These are phyloP conservation scores for Polymyxa betae DNA, from an alignment of 208 protist species.

Conservation along the genomic window DNA sequence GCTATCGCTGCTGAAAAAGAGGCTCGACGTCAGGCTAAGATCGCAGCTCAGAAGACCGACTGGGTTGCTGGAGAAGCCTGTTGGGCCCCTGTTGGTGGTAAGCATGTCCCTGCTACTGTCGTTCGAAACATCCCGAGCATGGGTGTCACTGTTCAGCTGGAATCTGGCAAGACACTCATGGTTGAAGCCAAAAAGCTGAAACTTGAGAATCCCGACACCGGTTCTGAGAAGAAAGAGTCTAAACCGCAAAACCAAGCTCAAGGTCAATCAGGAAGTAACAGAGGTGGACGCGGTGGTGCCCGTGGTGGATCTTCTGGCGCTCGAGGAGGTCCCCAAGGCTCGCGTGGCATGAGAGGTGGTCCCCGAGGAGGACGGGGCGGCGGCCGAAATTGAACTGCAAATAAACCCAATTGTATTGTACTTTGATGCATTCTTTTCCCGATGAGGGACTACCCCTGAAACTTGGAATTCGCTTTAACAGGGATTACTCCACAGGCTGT, in stretches of 20 bases:
- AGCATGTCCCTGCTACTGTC: constrained; percentile 8
- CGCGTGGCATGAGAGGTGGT: not conserved
- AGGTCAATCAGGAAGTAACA: not conserved
- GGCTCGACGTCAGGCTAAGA: not conserved
- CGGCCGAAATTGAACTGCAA: not conserved
- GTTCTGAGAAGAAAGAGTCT: not conserved
- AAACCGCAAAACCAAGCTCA: not conserved
- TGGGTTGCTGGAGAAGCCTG: constrained; percentile 55
- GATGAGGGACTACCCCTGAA: no score
- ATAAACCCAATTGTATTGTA: not conserved
- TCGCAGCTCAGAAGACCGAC: constrained; percentile 50
- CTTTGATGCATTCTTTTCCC: not conserved
- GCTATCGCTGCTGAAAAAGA: constrained; percentile 51
- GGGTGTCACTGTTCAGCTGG: constrained; percentile 26
- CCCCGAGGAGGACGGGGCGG: not conserved
- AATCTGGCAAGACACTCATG: constrained; percentile 34
- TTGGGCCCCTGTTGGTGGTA: constrained; percentile 27
- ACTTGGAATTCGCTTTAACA: no score
- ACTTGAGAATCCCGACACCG: not conserved
- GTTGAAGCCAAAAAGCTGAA: constrained; percentile 32
- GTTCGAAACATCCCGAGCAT: constrained; percentile 42
- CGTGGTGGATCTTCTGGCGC: not conserved
- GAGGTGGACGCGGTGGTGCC: constrained; percentile 10
- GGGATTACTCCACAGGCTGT: no score
- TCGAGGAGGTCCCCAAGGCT: not conserved